phyloP scores from a whole-genome alignment of 163 green algal genomes.

The Smithsoniella earleae region DNA sequence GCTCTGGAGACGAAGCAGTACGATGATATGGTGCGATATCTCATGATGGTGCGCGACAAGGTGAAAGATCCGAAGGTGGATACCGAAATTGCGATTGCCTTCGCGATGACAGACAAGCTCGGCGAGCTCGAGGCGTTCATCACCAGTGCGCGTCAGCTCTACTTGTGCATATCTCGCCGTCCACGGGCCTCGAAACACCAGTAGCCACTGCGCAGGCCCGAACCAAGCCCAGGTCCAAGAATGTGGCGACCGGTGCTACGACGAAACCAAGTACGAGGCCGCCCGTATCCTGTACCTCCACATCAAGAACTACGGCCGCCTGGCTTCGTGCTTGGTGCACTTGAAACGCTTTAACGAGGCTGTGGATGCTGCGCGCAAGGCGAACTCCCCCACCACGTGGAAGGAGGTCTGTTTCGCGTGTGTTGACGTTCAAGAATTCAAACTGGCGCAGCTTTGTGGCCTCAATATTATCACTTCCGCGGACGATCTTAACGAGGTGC shows the following conservation, averaged over 20 bases:
- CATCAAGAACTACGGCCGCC: conserved; percentile 90
- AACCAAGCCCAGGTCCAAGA: conserved; percentile 39
- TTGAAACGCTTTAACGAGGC: conserved; percentile 75
- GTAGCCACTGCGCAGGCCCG: conserved; percentile 32
- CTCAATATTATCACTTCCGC: conserved; percentile 98
- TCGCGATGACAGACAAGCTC: conserved; percentile 79
- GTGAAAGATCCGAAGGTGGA: conserved; percentile 84
- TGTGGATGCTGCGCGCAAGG: conserved; percentile 92
- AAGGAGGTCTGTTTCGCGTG: conserved; percentile 98
- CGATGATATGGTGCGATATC: conserved; percentile 88
- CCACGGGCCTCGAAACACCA: no score
- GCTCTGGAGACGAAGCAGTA: conserved; percentile 48
- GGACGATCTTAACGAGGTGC: conserved; percentile 93
- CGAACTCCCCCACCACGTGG: conserved; percentile 85
- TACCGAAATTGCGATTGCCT: conserved; percentile 92
- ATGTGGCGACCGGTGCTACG: conserved; percentile 64
- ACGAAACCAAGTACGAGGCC: conserved; percentile 88
- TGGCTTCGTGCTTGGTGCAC: conserved; percentile 83
- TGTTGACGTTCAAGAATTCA: conserved; percentile 90
- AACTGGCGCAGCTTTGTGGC: conserved; percentile 88
- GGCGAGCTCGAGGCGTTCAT: conserved; percentile 94
- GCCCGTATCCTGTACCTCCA: conserved; percentile 83
- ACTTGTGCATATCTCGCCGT: no score
- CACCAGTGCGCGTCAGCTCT: conserved; percentile 46
- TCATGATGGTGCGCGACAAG: conserved; percentile 96